These are phyloP conservation scores for Psilocybe mexicana DNA, from an alignment of 1,284 basidiomycete genomes.

Conservation along the genomic window DNA sequence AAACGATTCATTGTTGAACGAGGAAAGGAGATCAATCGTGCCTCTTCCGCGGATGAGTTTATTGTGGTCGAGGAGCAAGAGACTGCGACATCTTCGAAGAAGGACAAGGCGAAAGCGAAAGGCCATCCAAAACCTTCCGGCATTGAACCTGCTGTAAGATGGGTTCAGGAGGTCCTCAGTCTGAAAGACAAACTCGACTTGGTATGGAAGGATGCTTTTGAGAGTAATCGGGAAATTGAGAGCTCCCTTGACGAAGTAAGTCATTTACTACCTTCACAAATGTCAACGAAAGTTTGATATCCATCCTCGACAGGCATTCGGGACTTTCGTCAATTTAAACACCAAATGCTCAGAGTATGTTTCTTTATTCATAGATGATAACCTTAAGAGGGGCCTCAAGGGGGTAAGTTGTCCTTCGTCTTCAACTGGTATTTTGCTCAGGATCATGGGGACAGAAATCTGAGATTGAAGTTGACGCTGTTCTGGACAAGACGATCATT, in stretches of 20 bases:
- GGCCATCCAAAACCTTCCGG: constrained; percentile 41
- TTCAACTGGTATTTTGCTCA: constrained; percentile 1
- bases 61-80: constrained; percentile 35
- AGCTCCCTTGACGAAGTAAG: constrained; percentile 84
- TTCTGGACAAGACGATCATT: constrained; percentile 93
- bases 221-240: constrained; percentile 78
- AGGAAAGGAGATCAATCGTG: constrained; percentile 81
- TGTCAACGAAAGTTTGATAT: not conserved
- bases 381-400: constrained; percentile 94
- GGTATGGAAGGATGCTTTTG: constrained; percentile 75
- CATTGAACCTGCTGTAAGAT: constrained; percentile 77
- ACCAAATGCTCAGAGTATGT: constrained; percentile 92
- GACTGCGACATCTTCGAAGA: constrained; percentile 31
- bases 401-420: constrained; percentile 60
- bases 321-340: constrained; percentile 90
- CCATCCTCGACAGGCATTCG: constrained; percentile 71
- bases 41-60: constrained; percentile 40
- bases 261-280: not conserved
- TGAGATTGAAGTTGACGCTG: constrained; percentile 86
- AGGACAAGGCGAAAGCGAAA: constrained; percentile 58
- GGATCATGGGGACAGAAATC: constrained; percentile 71
- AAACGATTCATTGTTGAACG: constrained; percentile 76
- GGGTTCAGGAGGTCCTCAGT: constrained; percentile 92
- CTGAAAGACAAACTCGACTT: constrained; percentile 91
- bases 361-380: constrained; percentile 96